Percentiles rank a stretch among this genome's conserved stretches.
Conservation (phyloP, 164 flowering plant species). For the Vitis labrusca region DNA sequence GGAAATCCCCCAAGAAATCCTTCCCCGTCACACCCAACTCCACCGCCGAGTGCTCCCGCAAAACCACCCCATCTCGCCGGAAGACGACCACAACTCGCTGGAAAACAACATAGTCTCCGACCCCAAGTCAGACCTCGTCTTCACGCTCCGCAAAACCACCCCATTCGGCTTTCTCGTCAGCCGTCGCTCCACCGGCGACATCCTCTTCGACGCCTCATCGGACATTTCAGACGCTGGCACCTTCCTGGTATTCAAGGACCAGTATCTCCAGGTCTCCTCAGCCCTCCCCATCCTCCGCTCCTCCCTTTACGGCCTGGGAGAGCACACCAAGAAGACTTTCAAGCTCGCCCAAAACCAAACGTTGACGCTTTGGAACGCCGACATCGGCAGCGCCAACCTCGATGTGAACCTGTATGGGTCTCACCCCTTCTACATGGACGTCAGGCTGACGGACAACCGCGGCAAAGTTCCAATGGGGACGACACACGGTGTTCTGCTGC, state of each 20-base stretch:
- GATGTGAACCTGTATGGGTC: constrained; percentile 78
- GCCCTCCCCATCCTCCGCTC: constrained; percentile 47
- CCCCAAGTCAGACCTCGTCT: constrained; percentile 38
- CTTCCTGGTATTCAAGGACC: constrained; percentile 73
- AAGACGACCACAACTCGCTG: neutral
- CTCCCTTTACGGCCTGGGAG: constrained; percentile 78
- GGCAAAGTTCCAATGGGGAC: constrained; percentile 25
- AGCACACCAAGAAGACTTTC: constrained; percentile 73
- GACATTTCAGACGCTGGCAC: constrained; percentile 20
- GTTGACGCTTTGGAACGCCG: constrained; percentile 73
- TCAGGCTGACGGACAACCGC: constrained; percentile 35
- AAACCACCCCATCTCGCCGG: constrained; percentile 3
- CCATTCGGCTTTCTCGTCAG: constrained; percentile 45
- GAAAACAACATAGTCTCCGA: constrained; percentile 2
- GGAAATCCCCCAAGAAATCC: constrained; percentile 61
- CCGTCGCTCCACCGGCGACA: constrained; percentile 37
- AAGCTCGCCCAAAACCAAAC: constrained; percentile 40
- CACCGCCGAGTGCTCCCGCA: constrained; percentile 13
- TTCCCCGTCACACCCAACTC: constrained; percentile 36
- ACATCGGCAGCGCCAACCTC: constrained; percentile 36
- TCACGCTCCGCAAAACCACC: constrained; percentile 43
- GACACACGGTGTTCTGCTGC: constrained; percentile 53
- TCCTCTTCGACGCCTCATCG: constrained; percentile 35
- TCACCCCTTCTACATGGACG: constrained; percentile 83
- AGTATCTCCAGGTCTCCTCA: constrained; percentile 67